Evolutionary conservation across 495 filamentous ascomycete species (phyloP), one percentile per base, ranked within the genome.

Genomic region (Lichenothelia convexa): DNA sequence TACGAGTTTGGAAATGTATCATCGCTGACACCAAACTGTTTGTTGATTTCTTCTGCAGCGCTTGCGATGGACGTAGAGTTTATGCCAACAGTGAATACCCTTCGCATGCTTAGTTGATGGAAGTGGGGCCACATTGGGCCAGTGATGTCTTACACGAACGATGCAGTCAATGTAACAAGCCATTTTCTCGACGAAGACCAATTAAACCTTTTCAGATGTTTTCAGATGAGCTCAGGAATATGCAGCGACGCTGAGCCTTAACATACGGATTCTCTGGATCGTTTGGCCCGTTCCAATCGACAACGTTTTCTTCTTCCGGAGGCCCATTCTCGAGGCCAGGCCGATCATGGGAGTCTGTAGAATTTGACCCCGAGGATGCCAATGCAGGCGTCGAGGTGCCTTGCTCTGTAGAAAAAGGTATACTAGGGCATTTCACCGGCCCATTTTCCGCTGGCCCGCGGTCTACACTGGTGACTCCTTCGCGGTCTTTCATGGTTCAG

Each of bases 1-100:
- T 62, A 68, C 1, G 61, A 64, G 38, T 69, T 49, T 6, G 67
- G 62, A 36, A 70, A 69, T 2, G 38, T 38, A 5, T 56, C 53
- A 35, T 71, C 64, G 21, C 49, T 56, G 34, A 68, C 52, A 30
- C 46, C 32, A 43, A 49, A 40, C 35, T 53, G 32, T 21, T 48
- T 1, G 21, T 40, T 46, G 31, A 47, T 45, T 13, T 39, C 21
- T 12, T 21, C 20, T 5, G 27, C 40, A 15, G 34, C 46, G 5
- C 38, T 35, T 13, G 46, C 41, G 32, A 49, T 49, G n/a, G 41
- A 38, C 1, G 43, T 49, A 18, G 39, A 43, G 21, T 49, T 49
- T 0, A 46, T 15, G 0, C 44, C 29, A 3, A 49, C 32, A 12
- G 44, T 16, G 1, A 49, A 22, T 11, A 38, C 43, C 15, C 35